Evolutionary conservation across 331 rosid species (phyloP).

Genomic region (Arachis monticola): DNA sequence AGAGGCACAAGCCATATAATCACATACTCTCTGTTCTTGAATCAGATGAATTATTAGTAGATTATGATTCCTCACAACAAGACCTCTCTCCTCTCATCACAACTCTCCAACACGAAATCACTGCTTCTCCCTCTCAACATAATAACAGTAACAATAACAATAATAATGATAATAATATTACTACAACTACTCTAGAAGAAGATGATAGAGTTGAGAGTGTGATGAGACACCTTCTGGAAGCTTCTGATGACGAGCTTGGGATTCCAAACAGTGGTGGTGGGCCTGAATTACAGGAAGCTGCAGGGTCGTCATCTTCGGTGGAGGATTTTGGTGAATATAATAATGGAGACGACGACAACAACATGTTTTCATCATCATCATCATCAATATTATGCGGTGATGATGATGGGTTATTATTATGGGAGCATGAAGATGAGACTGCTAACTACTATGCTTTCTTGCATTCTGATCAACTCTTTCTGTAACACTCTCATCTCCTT

Average conservation of each 20-base stretch:
- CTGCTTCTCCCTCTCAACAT: constrained; percentile 31
- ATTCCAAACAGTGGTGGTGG: constrained; percentile 44
- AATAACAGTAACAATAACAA: background rate
- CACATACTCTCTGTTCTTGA: constrained; percentile 80
- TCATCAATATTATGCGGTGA: constrained; percentile 33
- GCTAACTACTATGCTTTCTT: constrained; percentile 64
- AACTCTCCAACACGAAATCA: constrained; percentile 71
- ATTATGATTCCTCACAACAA: constrained; percentile 46
- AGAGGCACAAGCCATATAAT: constrained; percentile 66
- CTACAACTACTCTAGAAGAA: constrained; percentile 2
- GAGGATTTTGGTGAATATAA: constrained; percentile 26
- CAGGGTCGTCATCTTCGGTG: background rate
- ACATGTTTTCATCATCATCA: constrained; percentile 24
- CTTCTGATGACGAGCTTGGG: constrained; percentile 81
- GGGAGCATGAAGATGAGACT: constrained; percentile 79
- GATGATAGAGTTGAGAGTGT: constrained; percentile 50
- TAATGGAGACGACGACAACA: background rate
- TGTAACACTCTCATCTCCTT: constrained; percentile 31
- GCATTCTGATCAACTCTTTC: constrained; percentile 62
- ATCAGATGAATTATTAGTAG: constrained; percentile 53
- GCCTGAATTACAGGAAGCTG: background rate
- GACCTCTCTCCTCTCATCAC: constrained; percentile 72
- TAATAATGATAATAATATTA: background rate
- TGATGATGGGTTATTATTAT: constrained; percentile 40
- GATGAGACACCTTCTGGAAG: constrained; percentile 70